A percentile compares a stretch with the other conserved stretches of the same genome.
Evolutionary conservation across 2,329 filamentous ascomycete genomes (phyloP).

Genomic region (Pseudonectria buxi): DNA sequence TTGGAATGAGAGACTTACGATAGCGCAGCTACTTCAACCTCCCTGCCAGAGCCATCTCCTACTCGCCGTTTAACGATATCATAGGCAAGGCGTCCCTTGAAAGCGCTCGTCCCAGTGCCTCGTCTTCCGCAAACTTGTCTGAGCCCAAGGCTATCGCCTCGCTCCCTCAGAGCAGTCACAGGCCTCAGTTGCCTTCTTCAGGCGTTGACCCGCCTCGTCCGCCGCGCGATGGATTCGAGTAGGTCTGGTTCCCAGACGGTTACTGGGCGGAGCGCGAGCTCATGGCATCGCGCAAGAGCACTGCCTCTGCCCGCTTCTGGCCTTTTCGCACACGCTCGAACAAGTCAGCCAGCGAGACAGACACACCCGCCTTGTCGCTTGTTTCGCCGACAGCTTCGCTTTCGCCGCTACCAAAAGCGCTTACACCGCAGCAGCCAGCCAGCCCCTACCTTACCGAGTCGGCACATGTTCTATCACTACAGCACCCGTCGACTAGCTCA

Average conservation of each 20-base stretch:
- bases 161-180: background rate
- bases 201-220: conserved; percentile 48
- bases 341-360: conserved; percentile 30
- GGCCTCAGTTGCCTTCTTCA: conserved; percentile 11
- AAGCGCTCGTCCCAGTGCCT: too few relatives aligned
- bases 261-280: conserved; percentile 55
- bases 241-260: conserved; percentile 57
- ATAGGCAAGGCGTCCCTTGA: too few relatives aligned
- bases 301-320: conserved; percentile 29
- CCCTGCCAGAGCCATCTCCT: conserved; percentile 10
- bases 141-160: too few relatives aligned
- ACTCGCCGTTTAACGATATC: conserved; percentile 10
- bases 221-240: conserved; percentile 49
- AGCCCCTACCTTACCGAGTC: conserved; percentile 43
- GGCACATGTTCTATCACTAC: conserved; percentile 41
- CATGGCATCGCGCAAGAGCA: conserved; percentile 24
- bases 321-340: conserved; percentile 35
- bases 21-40: conserved; percentile 27
- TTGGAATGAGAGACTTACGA: background rate
- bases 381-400: conserved; percentile 20
- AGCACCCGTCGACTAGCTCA: conserved; percentile 22
- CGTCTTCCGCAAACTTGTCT: conserved; percentile 1
- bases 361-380: conserved; percentile 13
- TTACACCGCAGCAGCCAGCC: conserved; percentile 14
- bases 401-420: conserved; percentile 8